Base-by-base conservation (phyloP, 176 grass and related monocot species). In the Coix lacrymajobi region DNA sequence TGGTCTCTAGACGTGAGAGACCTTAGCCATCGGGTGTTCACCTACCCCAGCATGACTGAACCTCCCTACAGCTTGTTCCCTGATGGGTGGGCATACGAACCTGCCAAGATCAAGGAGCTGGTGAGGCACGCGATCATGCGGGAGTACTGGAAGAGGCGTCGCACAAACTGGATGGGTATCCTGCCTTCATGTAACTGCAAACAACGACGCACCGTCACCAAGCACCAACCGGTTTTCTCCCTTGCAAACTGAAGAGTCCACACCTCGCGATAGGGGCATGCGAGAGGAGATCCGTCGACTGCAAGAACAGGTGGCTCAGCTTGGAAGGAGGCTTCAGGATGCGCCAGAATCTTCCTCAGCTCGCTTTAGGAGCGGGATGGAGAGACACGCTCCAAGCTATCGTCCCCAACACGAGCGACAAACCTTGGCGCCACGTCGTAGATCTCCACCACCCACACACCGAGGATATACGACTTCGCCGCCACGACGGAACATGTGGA, bases 201-300 rank as follows among this genome's bases (percentile, higher is more conserved):
- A 8, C 0, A 12, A n/a, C 0, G 56, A 3, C 10, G 56, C 8
- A 1, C 1, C 46, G 1, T 49, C 46, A 3, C 15, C 0, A 0
- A 19, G 4, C 46, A 1, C 17, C 17, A 51, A 51, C 1, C 6
- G 17, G 17, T 51, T 20, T 7, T 16, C 48, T 0, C 48, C 17
- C 0, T 16, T 20, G 17, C 48, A 51, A 51, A 1, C 17, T 51
- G 17, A 20, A 2, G 4, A 17, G 0, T 0, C 45, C 6, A 1
- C 14, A 16, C 4, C 45, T 1, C 45, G 5, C 1, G 15, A 17
- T 6, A 5, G 15, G 1, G 7, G 0, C 1, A 1, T 56, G 20
- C 20, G 3, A 0, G 22, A 24, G 3, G 54, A 57, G 20, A 5
- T 57, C 2, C 8, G 22, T 9, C 54, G 4, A 11, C 8, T 57